phyloP scores from a whole-genome alignment of 2,329 filamentous ascomycete species.

The Paraphaeosphaeria sporulosa region DNA sequence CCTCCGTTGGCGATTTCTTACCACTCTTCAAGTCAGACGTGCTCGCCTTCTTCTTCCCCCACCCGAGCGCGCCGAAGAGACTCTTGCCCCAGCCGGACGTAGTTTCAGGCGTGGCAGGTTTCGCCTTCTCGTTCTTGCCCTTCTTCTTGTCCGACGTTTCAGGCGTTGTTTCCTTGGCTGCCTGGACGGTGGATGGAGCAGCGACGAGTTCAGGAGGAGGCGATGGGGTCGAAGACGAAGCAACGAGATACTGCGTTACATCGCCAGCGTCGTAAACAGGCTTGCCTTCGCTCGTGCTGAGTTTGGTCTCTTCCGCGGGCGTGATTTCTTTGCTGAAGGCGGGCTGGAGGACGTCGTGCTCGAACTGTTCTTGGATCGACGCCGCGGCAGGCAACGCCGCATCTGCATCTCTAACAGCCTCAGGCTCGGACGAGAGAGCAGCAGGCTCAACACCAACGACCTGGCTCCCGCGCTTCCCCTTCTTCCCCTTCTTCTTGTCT shows the following conservation, averaged over 20 bases:
- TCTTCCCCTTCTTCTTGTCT: slow-evolving; percentile 41
- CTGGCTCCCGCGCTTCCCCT: slow-evolving; percentile 34
- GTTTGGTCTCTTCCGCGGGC: slow-evolving; percentile 13
- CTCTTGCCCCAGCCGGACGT: slow-evolving; percentile 32
- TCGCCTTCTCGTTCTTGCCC: neutral
- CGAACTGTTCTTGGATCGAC: slow-evolving; percentile 22
- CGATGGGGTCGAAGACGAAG: neutral
- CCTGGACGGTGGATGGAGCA: neutral
- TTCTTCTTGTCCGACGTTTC: neutral
- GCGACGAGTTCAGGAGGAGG: neutral
- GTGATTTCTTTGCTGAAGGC: slow-evolving; percentile 20
- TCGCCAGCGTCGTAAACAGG: slow-evolving; percentile 27
- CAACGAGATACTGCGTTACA: slow-evolving; percentile 17
- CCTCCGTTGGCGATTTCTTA: slow-evolving; percentile 10
- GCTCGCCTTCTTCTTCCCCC: slow-evolving; percentile 39
- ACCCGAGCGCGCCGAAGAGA: slow-evolving; percentile 41
- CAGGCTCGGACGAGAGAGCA: slow-evolving; percentile 11
- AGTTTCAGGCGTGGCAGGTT: slow-evolving; percentile 16
- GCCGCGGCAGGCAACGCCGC: slow-evolving; percentile 8
- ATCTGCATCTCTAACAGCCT: neutral
- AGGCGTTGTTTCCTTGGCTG: neutral
- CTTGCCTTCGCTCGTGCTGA: slow-evolving; percentile 21
- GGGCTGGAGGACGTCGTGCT: slow-evolving; percentile 30
- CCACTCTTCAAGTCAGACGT: slow-evolving; percentile 19
- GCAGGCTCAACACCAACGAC: slow-evolving; percentile 24